Conservation (phyloP, 495 filamentous ascomycete genomes). For the Daldinia caldariorum region DNA sequence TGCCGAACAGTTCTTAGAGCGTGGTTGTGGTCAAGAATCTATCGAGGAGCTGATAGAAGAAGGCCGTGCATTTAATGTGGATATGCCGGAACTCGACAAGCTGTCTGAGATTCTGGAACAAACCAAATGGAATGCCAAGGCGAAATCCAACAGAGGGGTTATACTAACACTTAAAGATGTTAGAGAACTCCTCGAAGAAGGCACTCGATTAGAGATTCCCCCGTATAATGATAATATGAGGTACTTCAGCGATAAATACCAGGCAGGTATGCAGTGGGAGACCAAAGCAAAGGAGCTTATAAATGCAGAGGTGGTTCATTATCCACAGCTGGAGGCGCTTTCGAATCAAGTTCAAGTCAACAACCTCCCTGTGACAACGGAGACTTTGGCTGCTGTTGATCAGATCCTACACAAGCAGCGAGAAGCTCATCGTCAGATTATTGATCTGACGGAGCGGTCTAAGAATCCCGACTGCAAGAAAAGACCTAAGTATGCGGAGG, state of each 20-base stretch:
- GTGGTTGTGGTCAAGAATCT: constrained; percentile 67
- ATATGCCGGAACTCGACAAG: constrained; percentile 90
- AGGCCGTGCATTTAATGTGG: constrained; percentile 89
- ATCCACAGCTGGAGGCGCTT: constrained; percentile 91
- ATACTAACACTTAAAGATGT: constrained; percentile 80
- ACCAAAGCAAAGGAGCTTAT: constrained; percentile 93
- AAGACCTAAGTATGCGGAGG: constrained; percentile 89
- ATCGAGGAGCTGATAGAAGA: constrained; percentile 89
- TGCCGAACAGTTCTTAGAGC: constrained; percentile 72
- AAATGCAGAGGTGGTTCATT: constrained; percentile 86
- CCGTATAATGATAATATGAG: constrained; percentile 79
- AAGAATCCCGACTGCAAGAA: constrained; percentile 77
- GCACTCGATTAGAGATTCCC: constrained; percentile 76
- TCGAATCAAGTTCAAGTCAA: constrained; percentile 77
- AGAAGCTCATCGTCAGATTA: constrained; percentile 88
- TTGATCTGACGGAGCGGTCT: constrained; percentile 79
- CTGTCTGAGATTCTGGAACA: constrained; percentile 83
- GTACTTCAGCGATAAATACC: constrained; percentile 77
- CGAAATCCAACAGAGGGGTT: constrained; percentile 67
- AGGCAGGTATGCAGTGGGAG: constrained; percentile 87
- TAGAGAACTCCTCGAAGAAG: constrained; percentile 77
- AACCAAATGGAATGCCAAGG: constrained; percentile 88
- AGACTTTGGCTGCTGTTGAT: constrained; percentile 85
- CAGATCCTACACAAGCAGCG: constrained; percentile 95
- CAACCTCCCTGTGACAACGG: constrained; percentile 79